Evolutionary conservation across 164 flowering plant genomes (phyloP).

Genomic region (Magnolia changhungtana): DNA sequence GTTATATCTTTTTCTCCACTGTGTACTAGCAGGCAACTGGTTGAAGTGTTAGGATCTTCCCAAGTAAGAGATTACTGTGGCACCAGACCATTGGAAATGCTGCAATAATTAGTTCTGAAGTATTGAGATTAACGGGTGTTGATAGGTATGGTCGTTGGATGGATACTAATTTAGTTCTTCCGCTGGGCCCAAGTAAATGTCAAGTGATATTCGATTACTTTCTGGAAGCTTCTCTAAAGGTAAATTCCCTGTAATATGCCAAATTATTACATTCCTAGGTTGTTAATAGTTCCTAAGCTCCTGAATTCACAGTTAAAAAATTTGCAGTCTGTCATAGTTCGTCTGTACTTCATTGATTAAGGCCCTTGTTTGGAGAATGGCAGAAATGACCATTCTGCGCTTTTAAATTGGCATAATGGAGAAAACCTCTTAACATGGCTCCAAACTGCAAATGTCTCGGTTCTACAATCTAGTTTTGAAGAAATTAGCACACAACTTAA

Average conservation of each 20-base stretch:
- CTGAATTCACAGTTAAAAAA: not conserved
- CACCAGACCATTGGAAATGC: not conserved
- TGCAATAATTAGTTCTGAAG: not conserved
- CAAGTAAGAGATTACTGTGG: not conserved
- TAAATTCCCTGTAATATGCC: slow-evolving; percentile 15
- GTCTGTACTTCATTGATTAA: no score
- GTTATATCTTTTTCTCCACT: not conserved
- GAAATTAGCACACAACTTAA: no score
- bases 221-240: slow-evolving; percentile 61
- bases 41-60: no score
- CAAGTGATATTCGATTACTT: slow-evolving; percentile 87
- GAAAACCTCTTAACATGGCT: no score
- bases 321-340: no score
- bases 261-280: not conserved
- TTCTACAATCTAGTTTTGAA: no score
- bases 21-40: no score
- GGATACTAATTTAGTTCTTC: slow-evolving; percentile 93
- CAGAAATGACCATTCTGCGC: no score
- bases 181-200: slow-evolving; percentile 74
- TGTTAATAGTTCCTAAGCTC: not conserved
- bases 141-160: slow-evolving; percentile 96
- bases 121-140: not conserved
- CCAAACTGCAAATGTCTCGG: no score
- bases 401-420: no score
- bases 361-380: no score